Base-by-base conservation (phyloP, 2,329 filamentous ascomycete species). In the Clarireedia hainanense region DNA sequence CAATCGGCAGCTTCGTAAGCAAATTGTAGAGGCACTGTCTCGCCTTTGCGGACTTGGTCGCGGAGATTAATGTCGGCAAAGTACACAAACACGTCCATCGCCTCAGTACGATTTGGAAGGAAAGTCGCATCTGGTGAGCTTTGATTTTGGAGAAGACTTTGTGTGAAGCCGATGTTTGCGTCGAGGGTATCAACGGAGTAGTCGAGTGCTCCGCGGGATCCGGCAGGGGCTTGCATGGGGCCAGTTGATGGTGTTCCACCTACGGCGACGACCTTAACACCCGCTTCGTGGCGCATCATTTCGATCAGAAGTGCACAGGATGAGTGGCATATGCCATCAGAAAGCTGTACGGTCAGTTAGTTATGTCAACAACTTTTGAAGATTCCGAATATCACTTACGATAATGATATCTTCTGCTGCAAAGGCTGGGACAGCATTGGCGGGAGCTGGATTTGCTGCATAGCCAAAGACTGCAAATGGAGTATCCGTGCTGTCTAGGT, bases 1-100 rank as follows among this genome's bases (percentile, higher is more conserved):
- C 82, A 86, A 61, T 81, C 77, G 1, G 83, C 80, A 0, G 81
- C 75, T 60, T 84, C 76, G 58, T 84, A 83, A 4, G 77, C 67
- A 63, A 86, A 86, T 63, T 86, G 83, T 23, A 79, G 65, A 6
- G 81, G 76, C 6, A 57, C 54, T 47, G 68, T 60, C 14, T 65
- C 63, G 6, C 71, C 62, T 62, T 56, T 62, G 43, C 64, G 47
- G 52, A 68, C 57, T 50, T 66, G 69, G 57, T 77, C 74, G 30
- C 72, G 68, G 36, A 73, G 67, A 58, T 78, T 78, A 58, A 77
- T 63, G 9, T 68, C 69, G 0, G 72, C 72, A 46, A 61, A 65
- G 48, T 58, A 61, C 2, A 65, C 39, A 6, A 54, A 57, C 0
- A 65, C 51, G 20, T 62, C 58, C 9, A 56, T 26, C 4, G 56